Evolutionary conservation across 164 flowering plant species (phyloP).

Genomic region (Tetrastigma voinierianum): DNA sequence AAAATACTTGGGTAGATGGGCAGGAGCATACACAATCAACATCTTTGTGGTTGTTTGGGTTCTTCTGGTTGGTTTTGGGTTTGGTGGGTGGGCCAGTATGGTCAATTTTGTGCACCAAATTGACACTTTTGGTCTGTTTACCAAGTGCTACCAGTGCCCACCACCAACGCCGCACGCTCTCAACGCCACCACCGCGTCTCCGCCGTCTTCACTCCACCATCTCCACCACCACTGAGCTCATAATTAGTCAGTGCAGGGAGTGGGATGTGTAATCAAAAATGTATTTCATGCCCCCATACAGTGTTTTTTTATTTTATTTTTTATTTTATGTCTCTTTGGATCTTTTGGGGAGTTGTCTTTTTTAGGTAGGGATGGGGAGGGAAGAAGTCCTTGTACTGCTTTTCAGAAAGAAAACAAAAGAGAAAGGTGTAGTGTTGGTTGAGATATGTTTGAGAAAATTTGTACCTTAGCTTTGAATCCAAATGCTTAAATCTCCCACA

Average conservation of each 20-base stretch:
- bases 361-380: neutral
- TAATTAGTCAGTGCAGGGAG: too few species aligned
- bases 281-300: too few species aligned
- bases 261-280: too few species aligned
- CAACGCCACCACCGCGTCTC: slow-evolving; percentile 14
- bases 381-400: neutral
- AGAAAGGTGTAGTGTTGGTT: neutral
- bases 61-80: slow-evolving; percentile 84
- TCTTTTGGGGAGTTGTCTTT: neutral
- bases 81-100: slow-evolving; percentile 96
- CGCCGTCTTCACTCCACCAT: slow-evolving; percentile 27
- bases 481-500: neutral
- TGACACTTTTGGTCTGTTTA: slow-evolving; percentile 89
- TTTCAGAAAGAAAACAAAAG: neutral
- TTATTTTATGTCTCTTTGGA: neutral
- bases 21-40: slow-evolving; percentile 62
- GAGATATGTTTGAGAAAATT: slow-evolving; percentile 1
- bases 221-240: slow-evolving; percentile 13
- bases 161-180: slow-evolving; percentile 23
- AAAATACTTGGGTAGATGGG: slow-evolving; percentile 76
- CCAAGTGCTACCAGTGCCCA: slow-evolving; percentile 93
- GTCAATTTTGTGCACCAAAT: slow-evolving; percentile 77
- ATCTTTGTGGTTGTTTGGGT: slow-evolving; percentile 86
- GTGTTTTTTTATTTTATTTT: too few species aligned
- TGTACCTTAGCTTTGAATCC: neutral